These are phyloP conservation scores for Pseudogymnoascus sp. DNA, from an alignment of 2,329 filamentous ascomycete genomes.

Conservation along the genomic window DNA sequence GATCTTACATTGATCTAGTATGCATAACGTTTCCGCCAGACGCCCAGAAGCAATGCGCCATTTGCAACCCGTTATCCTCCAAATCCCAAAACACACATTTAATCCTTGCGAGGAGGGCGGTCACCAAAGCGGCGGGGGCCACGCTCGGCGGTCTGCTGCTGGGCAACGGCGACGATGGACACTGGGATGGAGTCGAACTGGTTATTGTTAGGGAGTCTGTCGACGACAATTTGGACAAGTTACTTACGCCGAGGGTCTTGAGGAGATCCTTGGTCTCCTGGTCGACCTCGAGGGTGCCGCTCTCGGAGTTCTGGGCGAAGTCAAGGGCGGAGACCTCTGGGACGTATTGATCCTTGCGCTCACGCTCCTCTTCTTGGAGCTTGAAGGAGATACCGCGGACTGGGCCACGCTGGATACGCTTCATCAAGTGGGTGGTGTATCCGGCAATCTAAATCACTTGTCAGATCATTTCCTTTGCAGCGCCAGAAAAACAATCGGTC, in stretches of 20 bases:
- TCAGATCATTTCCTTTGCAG: not conserved
- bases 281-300: slow-evolving; percentile 89
- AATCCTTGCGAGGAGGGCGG: slow-evolving; percentile 40
- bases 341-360: slow-evolving; percentile 99
- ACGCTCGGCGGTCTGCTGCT: slow-evolving; percentile 80
- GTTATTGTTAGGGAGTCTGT: slow-evolving; percentile 21
- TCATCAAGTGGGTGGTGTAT: slow-evolving; percentile 98
- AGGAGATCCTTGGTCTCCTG: slow-evolving; percentile 97
- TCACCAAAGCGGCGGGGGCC: slow-evolving; percentile 67
- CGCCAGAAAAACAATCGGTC: slow-evolving; percentile 4
- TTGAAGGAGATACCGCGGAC: slow-evolving; percentile 99
- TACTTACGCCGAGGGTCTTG: slow-evolving; percentile 95
- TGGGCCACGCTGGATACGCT: slow-evolving; percentile 98
- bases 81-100: slow-evolving; percentile 26
- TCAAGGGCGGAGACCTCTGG: slow-evolving; percentile 98
- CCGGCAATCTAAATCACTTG: slow-evolving; percentile 68
- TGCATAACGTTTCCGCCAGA: slow-evolving; percentile 29
- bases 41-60: slow-evolving; percentile 25
- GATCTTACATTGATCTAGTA: slow-evolving; percentile 53
- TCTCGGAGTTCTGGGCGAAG: slow-evolving; percentile 91
- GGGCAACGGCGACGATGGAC: slow-evolving; percentile 85
- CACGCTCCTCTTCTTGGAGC: slow-evolving; percentile 99
- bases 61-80: slow-evolving; percentile 27
- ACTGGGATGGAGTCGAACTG: slow-evolving; percentile 97
- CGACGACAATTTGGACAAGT: slow-evolving; percentile 21